These are phyloP conservation scores for Chlamydomonas urium DNA, from an alignment of 139 green algal species.

Conservation along the genomic window DNA sequence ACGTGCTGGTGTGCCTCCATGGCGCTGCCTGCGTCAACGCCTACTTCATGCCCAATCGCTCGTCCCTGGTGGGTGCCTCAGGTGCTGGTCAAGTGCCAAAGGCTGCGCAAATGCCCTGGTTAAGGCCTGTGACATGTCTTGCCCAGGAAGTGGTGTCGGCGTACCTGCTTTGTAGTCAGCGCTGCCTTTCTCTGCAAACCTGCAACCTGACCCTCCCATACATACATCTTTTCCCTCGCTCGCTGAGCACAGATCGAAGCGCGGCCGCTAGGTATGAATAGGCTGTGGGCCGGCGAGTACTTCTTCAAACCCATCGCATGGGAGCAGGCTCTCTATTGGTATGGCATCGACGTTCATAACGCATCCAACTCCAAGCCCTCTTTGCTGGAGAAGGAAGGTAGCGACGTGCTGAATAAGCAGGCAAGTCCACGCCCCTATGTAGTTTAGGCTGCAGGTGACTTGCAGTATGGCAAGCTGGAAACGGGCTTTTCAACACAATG, in stretches of 20 bases:
- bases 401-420: slow-evolving; percentile 1
- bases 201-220: not conserved
- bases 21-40: slow-evolving; percentile 16
- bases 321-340: not conserved
- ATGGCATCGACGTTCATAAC: slow-evolving; percentile 8
- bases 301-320: not conserved
- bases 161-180: not conserved
- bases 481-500: not conserved
- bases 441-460: not conserved
- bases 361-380: not conserved
- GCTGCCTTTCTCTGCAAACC: not conserved
- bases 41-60: slow-evolving; percentile 16
- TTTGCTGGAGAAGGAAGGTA: not conserved
- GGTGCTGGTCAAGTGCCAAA: not conserved
- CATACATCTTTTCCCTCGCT: not conserved
- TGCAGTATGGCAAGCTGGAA: not conserved
- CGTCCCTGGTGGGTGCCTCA: not conserved
- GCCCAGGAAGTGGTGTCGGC: not conserved
- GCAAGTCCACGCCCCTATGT: not conserved
- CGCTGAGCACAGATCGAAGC: not conserved
- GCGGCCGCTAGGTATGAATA: not conserved
- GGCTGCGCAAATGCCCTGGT: not conserved
- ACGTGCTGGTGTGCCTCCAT: slow-evolving; percentile 18
- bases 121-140: not conserved
- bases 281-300: slow-evolving; percentile 2